Conservation (phyloP, 2,329 filamentous ascomycete genomes). For the Venturia carpophila region DNA sequence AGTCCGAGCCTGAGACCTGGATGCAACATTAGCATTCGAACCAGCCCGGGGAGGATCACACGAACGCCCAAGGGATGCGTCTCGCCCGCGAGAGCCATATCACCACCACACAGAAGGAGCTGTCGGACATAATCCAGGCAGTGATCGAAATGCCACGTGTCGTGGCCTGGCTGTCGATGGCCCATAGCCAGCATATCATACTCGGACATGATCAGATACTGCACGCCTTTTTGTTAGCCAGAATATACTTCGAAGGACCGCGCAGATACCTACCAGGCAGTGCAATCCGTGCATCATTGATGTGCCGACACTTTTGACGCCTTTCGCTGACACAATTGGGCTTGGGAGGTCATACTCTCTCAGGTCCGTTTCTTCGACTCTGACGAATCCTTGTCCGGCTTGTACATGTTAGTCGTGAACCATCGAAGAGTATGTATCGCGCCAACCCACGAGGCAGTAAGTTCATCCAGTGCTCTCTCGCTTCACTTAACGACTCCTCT, state of each 20-base stretch:
- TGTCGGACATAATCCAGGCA: slow-evolving; percentile 18
- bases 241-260: too few relatives aligned
- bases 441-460: slow-evolving; percentile 16
- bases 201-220: slow-evolving; percentile 18
- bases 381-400: slow-evolving; percentile 18
- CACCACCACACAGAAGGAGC: slow-evolving; percentile 17
- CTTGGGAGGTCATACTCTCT: slow-evolving; percentile 13
- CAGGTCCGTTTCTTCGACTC: slow-evolving; percentile 4
- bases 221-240: neutral
- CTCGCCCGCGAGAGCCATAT: slow-evolving; percentile 18
- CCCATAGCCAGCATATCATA: slow-evolving; percentile 17
- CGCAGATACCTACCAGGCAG: slow-evolving; percentile 14
- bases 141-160: slow-evolving; percentile 18
- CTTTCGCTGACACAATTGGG: slow-evolving; percentile 8
- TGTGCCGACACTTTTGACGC: slow-evolving; percentile 16
- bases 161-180: slow-evolving; percentile 8
- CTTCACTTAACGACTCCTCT: slow-evolving; percentile 13
- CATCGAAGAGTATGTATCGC: neutral
- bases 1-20: slow-evolving; percentile 1
- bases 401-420: neutral
- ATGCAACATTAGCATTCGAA: neutral
- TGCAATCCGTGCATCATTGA: slow-evolving; percentile 19
- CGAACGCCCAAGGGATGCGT: slow-evolving; percentile 14
- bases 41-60: neutral
- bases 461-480: slow-evolving; percentile 9